Evolutionary conservation across 1,139 yeast species (phyloP), one percentile per base, ranked within the genome.

Genomic region (Yamadazyma sp.): DNA sequence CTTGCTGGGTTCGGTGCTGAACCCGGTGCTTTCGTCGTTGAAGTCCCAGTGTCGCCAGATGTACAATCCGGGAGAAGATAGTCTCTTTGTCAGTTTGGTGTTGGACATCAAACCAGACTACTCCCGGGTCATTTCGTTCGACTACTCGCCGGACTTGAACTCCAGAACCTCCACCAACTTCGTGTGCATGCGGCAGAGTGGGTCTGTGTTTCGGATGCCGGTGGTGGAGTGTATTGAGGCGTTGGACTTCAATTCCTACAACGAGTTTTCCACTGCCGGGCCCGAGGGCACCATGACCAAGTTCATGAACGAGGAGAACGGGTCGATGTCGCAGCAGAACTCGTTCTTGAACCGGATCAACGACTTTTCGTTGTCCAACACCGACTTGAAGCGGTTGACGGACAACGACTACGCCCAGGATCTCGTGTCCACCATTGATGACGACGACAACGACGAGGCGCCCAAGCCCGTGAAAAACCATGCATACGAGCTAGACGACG

Each of bases 101-200:
- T 70, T 79, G 38, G 96, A 89, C 55, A 78, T 81, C 6, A 78
- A 78, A 43, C 83, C 95, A 0, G 86, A 82, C 40, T 82, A 76
- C 53, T 95, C 88, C 49, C 74, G 90, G 48, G 95, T 89, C 2
- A 80, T 85, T 0, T 83, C 95, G 0, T 88, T 84, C 61, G 96
- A 89, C 56, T 89, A 88, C 56, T 79, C 84, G 4, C 82, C 87
- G 1, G 82, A 81, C 48, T 45, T 60, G 3, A 44, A 55, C 2
- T 59, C 74, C 0, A 61, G 61, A 31, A 71, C 78, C 0, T 69
- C 78, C n/a, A 74, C 78, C 28, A 65, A 67, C 45, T 73, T 86
- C 46, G 81, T 89, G 26, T 89, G 96, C 58, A 85, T 89, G 85
- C 69, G 96, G 46, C 95, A 87, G 53, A 84, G 95, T 1, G 96